Conservation (phyloP, 2,329 filamentous ascomycete genomes). For the Colletotrichum echinochloae region DNA sequence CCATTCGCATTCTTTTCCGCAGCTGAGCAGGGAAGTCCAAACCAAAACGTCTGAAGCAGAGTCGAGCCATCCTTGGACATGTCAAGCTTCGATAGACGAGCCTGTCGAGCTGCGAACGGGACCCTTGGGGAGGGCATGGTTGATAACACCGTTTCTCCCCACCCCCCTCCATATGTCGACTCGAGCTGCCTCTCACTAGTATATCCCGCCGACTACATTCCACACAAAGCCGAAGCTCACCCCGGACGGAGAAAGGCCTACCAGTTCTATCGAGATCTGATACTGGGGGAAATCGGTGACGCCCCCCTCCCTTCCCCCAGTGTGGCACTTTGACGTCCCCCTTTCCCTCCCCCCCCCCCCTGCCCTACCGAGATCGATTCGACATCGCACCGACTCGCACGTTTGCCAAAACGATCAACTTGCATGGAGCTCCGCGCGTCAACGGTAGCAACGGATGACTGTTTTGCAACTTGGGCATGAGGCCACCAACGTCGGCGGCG, state of each 20-base stretch:
- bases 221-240: background rate
- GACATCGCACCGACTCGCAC: background rate
- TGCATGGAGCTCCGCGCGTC: slow-evolving; percentile 20
- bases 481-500: background rate
- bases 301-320: background rate
- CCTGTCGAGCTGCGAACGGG: slow-evolving; percentile 17
- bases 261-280: background rate
- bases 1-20: slow-evolving; percentile 1
- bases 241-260: no score
- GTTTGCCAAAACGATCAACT: background rate
- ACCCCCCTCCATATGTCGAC: background rate
- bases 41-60: slow-evolving; percentile 19
- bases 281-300: slow-evolving; percentile 1
- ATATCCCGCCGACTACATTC: background rate
- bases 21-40: background rate
- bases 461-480: slow-evolving; percentile 2
- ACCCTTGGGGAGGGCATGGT: background rate
- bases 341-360: no score
- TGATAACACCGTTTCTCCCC: slow-evolving; percentile 30
- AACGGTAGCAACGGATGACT: background rate
- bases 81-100: slow-evolving; percentile 12
- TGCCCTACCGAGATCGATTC: no score
- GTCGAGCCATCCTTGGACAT: slow-evolving; percentile 33
- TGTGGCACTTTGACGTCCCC: slow-evolving; percentile 21
- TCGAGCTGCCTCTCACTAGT: background rate